phyloP scores from a whole-genome alignment of 2,329 filamentous ascomycete genomes.

The Diaporthe australafricana region DNA sequence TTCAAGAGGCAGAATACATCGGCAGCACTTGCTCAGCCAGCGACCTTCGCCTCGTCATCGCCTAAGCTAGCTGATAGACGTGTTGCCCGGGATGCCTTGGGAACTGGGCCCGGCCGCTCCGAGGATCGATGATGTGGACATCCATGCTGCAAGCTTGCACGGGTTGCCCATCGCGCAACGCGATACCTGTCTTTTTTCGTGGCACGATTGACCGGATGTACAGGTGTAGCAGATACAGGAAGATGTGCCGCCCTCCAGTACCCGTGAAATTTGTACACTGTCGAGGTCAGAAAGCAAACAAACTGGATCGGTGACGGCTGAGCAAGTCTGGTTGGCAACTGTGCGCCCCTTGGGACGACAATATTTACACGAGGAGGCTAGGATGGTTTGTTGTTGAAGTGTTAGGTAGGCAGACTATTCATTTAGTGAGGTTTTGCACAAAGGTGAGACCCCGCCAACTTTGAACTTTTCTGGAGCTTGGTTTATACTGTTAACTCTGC shows the following conservation, averaged over 20 bases:
- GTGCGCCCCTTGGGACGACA: not conserved
- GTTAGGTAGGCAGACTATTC: not conserved
- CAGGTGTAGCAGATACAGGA: no score
- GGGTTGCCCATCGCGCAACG: no score
- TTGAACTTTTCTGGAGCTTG: slow-evolving; percentile 37
- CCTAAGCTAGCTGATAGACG: not conserved
- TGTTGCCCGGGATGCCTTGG: not conserved
- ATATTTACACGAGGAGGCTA: no score
- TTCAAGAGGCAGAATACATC: not conserved
- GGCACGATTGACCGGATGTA: no score
- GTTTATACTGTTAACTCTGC: not conserved
- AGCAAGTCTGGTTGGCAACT: not conserved
- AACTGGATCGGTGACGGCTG: not conserved
- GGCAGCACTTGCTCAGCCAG: not conserved
- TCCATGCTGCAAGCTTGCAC: no score
- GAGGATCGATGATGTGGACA: no score
- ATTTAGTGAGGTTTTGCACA: slow-evolving; percentile 30
- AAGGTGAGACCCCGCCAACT: slow-evolving; percentile 30
- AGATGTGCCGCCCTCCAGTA: not conserved
- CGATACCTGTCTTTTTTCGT: no score
- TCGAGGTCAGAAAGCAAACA: not conserved
- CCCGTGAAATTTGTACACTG: not conserved
- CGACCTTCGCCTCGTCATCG: not conserved
- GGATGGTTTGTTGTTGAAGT: not conserved
- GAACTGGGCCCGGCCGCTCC: no score